Evolutionary conservation across 2,329 filamentous ascomycete species (phyloP).

Genomic region (Thermothelomyces thermophilus): DNA sequence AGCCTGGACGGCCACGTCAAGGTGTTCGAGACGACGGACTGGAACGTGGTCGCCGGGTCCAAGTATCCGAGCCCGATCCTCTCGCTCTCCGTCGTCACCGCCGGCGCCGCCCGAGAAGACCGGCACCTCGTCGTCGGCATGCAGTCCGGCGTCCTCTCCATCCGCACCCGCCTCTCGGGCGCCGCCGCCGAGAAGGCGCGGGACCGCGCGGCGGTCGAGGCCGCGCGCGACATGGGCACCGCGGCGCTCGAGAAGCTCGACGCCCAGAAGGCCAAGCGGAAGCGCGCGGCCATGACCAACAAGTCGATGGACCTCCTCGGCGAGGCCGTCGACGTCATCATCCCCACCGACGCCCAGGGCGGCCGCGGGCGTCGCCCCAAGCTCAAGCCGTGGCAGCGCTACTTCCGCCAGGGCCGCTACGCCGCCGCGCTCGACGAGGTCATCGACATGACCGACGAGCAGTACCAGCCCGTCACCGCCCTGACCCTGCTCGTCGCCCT

Average conservation of each 20-base stretch:
- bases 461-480: constrained; percentile 54
- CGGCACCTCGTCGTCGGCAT: constrained; percentile 93
- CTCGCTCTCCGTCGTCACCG: constrained; percentile 68
- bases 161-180: constrained; percentile 82
- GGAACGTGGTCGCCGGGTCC: constrained; percentile 92
- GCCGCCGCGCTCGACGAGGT: constrained; percentile 72
- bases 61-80: constrained; percentile 93
- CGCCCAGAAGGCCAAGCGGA: constrained; percentile 61
- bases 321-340: constrained; percentile 80
- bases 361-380: constrained; percentile 52
- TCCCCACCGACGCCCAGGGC: constrained; percentile 54
- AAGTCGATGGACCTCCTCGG: constrained; percentile 70
- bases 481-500: constrained; percentile 78
- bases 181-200: constrained; percentile 74
- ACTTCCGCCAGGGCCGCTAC: constrained; percentile 73
- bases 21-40: constrained; percentile 86
- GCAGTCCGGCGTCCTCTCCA: constrained; percentile 84
- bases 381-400: constrained; percentile 70
- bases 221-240: constrained; percentile 69
- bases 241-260: constrained; percentile 72
- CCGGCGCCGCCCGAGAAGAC: constrained; percentile 66
- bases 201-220: constrained; percentile 65
- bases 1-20: constrained; percentile 95
- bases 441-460: constrained; percentile 46
- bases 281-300: constrained; percentile 43